Evolutionary conservation across 139 green algal species (phyloP).

Genomic region (Ettlia oleoabundans): DNA sequence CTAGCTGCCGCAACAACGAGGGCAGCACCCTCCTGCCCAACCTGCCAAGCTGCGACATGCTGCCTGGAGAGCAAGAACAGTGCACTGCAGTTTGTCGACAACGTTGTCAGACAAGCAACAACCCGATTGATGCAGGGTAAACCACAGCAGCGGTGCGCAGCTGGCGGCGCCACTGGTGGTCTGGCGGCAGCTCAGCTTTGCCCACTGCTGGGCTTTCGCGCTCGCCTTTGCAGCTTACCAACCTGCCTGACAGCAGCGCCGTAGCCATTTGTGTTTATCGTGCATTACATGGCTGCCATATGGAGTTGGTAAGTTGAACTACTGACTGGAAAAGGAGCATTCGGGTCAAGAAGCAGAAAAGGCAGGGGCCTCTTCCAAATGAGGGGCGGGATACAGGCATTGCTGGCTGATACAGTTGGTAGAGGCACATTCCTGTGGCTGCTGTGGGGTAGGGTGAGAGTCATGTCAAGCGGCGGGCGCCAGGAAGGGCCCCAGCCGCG

Average conservation of each 20-base stretch:
- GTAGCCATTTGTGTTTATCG: background rate
- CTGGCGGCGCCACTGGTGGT: no score
- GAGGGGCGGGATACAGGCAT: constrained; percentile 8
- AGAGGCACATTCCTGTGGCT: constrained; percentile 27
- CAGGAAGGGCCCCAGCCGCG: background rate
- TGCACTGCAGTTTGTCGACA: no score
- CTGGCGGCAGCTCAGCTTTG: no score
- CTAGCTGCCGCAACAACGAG: constrained; percentile 4
- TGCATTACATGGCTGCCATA: constrained; percentile 5
- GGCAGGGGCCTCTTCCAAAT: background rate
- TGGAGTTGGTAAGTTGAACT: background rate
- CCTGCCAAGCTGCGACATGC: constrained; percentile 12
- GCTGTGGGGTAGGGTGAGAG: background rate
- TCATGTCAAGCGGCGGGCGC: constrained; percentile 29
- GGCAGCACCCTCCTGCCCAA: constrained; percentile 10
- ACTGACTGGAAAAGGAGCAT: background rate
- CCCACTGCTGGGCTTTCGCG: background rate
- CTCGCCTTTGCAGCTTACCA: background rate
- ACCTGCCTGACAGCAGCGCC: background rate
- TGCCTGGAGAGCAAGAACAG: background rate
- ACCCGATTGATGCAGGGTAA: no score
- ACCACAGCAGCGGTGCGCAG: no score
- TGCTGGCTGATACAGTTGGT: constrained; percentile 11
- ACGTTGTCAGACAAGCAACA: no score
- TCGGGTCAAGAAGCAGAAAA: no score